Base-by-base conservation (phyloP, 306 rosid species). In the Hylodesmum podocarpum region DNA sequence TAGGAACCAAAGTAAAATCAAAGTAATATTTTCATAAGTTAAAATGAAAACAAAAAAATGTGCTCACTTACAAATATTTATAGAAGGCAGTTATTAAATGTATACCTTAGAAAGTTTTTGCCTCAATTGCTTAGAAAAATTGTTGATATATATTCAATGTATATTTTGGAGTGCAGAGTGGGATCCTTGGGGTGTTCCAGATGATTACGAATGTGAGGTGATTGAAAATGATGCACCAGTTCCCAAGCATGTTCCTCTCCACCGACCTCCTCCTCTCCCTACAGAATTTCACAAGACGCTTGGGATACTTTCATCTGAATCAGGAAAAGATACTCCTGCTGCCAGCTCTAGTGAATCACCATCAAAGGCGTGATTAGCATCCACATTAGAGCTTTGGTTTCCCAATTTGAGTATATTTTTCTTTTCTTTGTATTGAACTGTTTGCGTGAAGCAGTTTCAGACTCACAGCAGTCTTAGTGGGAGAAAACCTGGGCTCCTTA, bases 181-280 rank as follows among this genome's bases (percentile, higher is more conserved):
- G 96, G 89, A 89, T 69, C 92, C 97, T 4, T 95, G 99, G 99
- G 97, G 97, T 75, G 84, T 88, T 51, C 97, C 96, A 10, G 96
- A 90, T 54, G 96, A 91, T 77, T 80, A 92, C 31, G 94, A 89
- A 82, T 83, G 91, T 16, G 99, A 95, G 86, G 89, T 92, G 78
- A 80, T 95, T 4, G 97, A 92, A 87, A 88, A 95, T 15, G 88
- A 90, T 75, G 94, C 98, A 59, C 96, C 97, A 28, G 89, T 91
- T 87, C 97, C 98, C 6, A 89, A 83, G 83, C 98, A 94, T 6
- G 77, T 94, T 67, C 97, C 97, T 36, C 73, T 82, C 43, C 96
- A 91, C 86, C 87, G 96, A 71, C 97, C 97, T 27, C 89, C 88
- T 62, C 96, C 91, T 46, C 97, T 91, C 40, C 98, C 98, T 1